Base-by-base conservation (phyloP, 2,329 filamentous ascomycete genomes). In the Podosphaera xanthii region DNA sequence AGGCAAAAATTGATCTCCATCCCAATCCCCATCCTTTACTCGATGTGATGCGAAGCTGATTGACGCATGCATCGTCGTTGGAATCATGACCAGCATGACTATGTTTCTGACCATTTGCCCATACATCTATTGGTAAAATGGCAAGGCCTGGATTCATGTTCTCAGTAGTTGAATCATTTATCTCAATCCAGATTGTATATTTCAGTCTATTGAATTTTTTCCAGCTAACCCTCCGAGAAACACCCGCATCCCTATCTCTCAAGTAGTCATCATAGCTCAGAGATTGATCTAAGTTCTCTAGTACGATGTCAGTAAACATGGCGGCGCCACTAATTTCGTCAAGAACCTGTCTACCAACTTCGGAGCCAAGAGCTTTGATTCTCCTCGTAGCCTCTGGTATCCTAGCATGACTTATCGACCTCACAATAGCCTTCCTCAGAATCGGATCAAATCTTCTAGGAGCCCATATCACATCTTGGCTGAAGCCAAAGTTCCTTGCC, bases 21-120 rank as follows among this genome's bases (percentile, higher is more conserved):
- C 36, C 5, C 36, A 5, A 40, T 10, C 36, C 5, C 36, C 36
- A 40, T 40, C 36, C 36, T 10, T 40, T 5, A 40, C 10, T 40
- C 10, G 36, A 6, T 6, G 36, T 40, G 36, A 40, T 10, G 36
- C 36, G 46, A 5, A 30, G 14, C 14, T 49, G 63, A 58, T 66
- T 64, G 8, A 62, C 57, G 61, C 64, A 66, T 12, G 64, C 64
- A 31, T 58, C 59, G 10, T 61, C 54, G 12, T 59, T 38, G 4
- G 62, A 60, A n/a, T 60, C 61, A 40, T 22, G 44, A n/a, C 61
- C 61, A 14, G 64, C 61, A 9, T 59, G 52, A 58, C 63, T 65
- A 54, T 66, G 64, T n/a, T 56, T 62, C 52, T 65, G 63, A 9
- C 64, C 64, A 59, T 52, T 64, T 14, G 60, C 61, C 64, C 64